A percentile compares a stretch with the other conserved stretches of the same genome.
phyloP scores from a whole-genome alignment of 768 basidiomycete genomes.

The Termitomyces sp. region DNA sequence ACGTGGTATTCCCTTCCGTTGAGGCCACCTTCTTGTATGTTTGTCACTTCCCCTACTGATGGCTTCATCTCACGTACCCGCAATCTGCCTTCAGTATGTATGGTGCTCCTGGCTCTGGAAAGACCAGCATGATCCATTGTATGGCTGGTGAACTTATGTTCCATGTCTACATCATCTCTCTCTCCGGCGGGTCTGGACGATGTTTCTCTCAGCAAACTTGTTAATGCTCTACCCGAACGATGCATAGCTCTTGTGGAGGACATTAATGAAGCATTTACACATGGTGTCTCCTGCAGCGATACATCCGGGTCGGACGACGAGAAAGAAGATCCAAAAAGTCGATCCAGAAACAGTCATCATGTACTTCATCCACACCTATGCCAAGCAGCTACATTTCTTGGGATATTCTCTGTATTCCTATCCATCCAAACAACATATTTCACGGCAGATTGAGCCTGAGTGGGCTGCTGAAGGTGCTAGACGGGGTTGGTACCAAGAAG shows the following conservation, averaged over 20 bases:
- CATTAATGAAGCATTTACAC: constrained; percentile 63
- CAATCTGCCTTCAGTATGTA: constrained; percentile 30
- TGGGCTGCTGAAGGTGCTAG: constrained; percentile 66
- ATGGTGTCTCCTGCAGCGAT: constrained; percentile 26
- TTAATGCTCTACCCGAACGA: constrained; percentile 49
- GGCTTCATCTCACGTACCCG: background rate
- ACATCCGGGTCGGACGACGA: background rate
- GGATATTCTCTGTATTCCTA: too few species aligned
- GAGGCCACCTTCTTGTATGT: constrained; percentile 57
- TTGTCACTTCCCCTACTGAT: background rate
- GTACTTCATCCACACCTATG: constrained; percentile 12
- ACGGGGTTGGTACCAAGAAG: constrained; percentile 71
- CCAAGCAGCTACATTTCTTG: constrained; percentile 18
- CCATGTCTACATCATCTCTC: constrained; percentile 64
- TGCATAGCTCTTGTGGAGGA: constrained; percentile 74
- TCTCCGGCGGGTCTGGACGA: constrained; percentile 60
- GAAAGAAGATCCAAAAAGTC: constrained; percentile 2
- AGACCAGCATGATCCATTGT: constrained; percentile 66
- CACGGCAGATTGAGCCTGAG: constrained; percentile 51
- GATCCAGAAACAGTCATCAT: background rate
- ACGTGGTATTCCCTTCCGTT: constrained; percentile 66
- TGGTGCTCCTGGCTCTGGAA: constrained; percentile 71
- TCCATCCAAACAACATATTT: background rate
- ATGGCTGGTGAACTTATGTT: constrained; percentile 69
- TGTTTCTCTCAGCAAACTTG: constrained; percentile 45